Conservation (phyloP, 73 alveolate genomes). For the Uronychia setigera region DNA sequence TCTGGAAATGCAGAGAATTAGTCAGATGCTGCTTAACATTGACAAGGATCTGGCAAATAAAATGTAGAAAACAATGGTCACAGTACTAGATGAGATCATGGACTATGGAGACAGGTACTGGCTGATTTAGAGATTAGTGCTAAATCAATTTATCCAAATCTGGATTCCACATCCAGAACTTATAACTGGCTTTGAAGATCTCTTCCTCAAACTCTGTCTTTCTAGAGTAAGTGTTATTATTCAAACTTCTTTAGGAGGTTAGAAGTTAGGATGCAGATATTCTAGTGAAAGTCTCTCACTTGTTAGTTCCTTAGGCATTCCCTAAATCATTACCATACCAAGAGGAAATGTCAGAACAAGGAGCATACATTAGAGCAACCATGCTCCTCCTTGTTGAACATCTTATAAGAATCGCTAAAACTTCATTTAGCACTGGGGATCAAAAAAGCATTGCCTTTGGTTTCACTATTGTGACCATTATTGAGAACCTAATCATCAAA, state of each 20-base stretch:
- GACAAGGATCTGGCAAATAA: not conserved
- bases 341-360: slow-evolving; percentile 44
- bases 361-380: slow-evolving; percentile 45
- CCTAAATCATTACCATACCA: slow-evolving; percentile 32
- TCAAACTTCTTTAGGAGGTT: slow-evolving; percentile 3
- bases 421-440: not conserved
- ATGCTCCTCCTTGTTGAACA: slow-evolving; percentile 30
- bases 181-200: slow-evolving; percentile 26
- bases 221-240: slow-evolving; percentile 16
- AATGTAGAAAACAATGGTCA: slow-evolving; percentile 9
- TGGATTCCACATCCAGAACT: slow-evolving; percentile 19
- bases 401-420: slow-evolving; percentile 3
- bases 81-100: slow-evolving; percentile 27
- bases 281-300: not conserved
- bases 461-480: not conserved
- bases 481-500: slow-evolving; percentile 10
- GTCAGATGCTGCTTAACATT: not conserved
- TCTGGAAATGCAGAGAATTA: slow-evolving; percentile 17
- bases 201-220: slow-evolving; percentile 19
- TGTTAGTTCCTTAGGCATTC: slow-evolving; percentile 23
- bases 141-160: slow-evolving; percentile 36
- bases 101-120: slow-evolving; percentile 53
- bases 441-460: not conserved
- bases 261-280: slow-evolving; percentile 54
- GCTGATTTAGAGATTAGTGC: slow-evolving; percentile 30